phyloP scores from a whole-genome alignment of 2,329 filamentous ascomycete genomes.

The Passalora sequoiae region DNA sequence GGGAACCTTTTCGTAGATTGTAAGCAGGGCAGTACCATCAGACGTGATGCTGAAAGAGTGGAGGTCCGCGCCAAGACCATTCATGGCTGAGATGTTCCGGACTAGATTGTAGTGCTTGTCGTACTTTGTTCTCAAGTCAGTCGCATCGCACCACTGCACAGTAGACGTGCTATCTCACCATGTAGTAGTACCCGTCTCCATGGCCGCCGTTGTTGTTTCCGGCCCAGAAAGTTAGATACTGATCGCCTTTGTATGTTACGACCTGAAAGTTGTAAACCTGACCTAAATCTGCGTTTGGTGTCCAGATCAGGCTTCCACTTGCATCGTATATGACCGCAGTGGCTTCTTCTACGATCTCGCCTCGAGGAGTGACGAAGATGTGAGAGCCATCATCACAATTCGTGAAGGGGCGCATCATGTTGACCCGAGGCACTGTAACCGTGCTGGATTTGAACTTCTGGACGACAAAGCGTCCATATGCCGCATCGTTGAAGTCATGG shows the following conservation, averaged over 20 bases:
- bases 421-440: conserved; percentile 31
- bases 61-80: conserved; percentile 36
- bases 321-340: conserved; percentile 18
- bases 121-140: conserved; percentile 14
- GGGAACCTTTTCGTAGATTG: conserved; percentile 32
- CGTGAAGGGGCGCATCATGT: conserved; percentile 25
- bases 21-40: conserved; percentile 39
- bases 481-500: conserved; percentile 31
- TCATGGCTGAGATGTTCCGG: conserved; percentile 36
- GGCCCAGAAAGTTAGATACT: conserved; percentile 47
- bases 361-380: conserved; percentile 26
- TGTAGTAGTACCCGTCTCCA: conserved; percentile 44
- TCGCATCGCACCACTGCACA: neutral
- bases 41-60: conserved; percentile 41
- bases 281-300: conserved; percentile 16
- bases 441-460: conserved; percentile 32
- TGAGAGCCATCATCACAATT: conserved; percentile 28
- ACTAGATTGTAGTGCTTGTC: conserved; percentile 31
- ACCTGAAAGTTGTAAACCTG: conserved; percentile 45
- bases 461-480: conserved; percentile 34
- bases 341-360: conserved; percentile 15
- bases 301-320: conserved; percentile 24
- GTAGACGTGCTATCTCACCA: conserved; percentile 42
- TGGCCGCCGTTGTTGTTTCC: conserved; percentile 44
- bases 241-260: conserved; percentile 40